Evolutionary conservation across 106 monocot species (phyloP).

Genomic region (Cymbidium sinense): DNA sequence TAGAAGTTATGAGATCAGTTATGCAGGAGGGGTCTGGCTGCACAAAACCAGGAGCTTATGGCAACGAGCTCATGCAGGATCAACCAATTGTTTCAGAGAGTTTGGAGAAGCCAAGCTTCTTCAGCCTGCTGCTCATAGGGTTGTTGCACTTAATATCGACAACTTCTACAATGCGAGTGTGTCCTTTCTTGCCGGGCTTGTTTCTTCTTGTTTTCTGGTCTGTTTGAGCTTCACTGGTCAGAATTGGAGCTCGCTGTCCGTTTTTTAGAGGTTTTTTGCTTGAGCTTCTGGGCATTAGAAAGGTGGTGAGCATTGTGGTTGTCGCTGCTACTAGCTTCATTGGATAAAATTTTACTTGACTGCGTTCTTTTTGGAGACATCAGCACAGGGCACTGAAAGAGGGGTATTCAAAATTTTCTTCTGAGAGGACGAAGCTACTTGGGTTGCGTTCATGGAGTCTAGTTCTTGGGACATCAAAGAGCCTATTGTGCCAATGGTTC

Average conservation of each 20-base stretch:
- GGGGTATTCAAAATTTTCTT: slow-evolving; percentile 30
- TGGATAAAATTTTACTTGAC: slow-evolving; percentile 15
- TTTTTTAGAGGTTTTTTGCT: background rate
- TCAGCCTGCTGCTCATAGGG: slow-evolving; percentile 65
- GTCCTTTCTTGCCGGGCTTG: background rate
- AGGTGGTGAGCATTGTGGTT: background rate
- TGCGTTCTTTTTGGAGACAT: slow-evolving; percentile 25
- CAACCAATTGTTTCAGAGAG: slow-evolving; percentile 45
- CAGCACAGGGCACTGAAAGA: slow-evolving; percentile 41
- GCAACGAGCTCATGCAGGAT: slow-evolving; percentile 4
- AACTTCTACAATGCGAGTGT: slow-evolving; percentile 12
- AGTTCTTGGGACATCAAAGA: slow-evolving; percentile 65
- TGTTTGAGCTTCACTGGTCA: background rate
- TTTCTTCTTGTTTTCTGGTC: background rate
- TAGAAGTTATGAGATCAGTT: slow-evolving; percentile 9
- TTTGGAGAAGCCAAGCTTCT: slow-evolving; percentile 80
- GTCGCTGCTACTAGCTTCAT: slow-evolving; percentile 14
- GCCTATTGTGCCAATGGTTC: slow-evolving; percentile 62
- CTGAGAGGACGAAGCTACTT: slow-evolving; percentile 24
- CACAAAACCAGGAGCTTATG: slow-evolving; percentile 5
- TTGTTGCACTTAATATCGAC: slow-evolving; percentile 54
- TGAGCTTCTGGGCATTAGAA: background rate
- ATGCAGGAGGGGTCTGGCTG: slow-evolving; percentile 1
- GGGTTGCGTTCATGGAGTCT: slow-evolving; percentile 29
- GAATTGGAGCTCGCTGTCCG: background rate